These are phyloP conservation scores for Calonectria hawksworthii DNA, from an alignment of 2,329 filamentous ascomycete genomes.

Conservation along the genomic window DNA sequence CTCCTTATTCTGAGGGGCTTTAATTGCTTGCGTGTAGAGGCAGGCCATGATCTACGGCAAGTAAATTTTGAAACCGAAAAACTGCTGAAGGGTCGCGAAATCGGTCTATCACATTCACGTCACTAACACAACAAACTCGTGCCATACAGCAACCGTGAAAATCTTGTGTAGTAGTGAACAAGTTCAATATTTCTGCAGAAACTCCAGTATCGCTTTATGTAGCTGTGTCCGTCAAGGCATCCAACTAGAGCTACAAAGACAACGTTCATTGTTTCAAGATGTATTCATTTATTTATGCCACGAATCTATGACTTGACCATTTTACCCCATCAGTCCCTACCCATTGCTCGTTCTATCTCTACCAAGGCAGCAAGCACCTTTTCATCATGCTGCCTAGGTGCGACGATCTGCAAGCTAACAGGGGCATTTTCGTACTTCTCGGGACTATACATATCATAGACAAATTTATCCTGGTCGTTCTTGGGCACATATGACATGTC, in stretches of 20 bases:
- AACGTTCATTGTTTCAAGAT: background rate
- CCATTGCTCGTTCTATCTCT: conserved; percentile 44
- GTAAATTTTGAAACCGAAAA: background rate
- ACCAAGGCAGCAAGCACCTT: conserved; percentile 47
- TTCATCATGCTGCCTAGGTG: conserved; percentile 48
- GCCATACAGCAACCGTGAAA: background rate
- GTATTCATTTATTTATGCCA: background rate
- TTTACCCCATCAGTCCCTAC: conserved; percentile 24
- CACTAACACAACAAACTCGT: background rate
- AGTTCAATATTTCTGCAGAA: background rate
- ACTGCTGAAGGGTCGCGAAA: background rate
- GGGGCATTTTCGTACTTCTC: conserved; percentile 46
- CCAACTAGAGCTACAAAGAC: background rate
- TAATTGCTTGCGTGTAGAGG: too few relatives aligned
- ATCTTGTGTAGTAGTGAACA: background rate
- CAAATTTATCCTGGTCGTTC: conserved; percentile 47
- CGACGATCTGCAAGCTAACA: conserved; percentile 48
- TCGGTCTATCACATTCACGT: background rate
- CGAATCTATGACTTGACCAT: background rate
- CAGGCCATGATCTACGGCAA: background rate
- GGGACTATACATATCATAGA: conserved; percentile 46
- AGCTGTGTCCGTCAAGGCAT: too few relatives aligned
- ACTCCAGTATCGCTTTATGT: background rate
- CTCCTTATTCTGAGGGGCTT: background rate
- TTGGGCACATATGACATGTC: conserved; percentile 43